Conservation (phyloP, 257 asterid species). For the Solanum dulcamara region DNA sequence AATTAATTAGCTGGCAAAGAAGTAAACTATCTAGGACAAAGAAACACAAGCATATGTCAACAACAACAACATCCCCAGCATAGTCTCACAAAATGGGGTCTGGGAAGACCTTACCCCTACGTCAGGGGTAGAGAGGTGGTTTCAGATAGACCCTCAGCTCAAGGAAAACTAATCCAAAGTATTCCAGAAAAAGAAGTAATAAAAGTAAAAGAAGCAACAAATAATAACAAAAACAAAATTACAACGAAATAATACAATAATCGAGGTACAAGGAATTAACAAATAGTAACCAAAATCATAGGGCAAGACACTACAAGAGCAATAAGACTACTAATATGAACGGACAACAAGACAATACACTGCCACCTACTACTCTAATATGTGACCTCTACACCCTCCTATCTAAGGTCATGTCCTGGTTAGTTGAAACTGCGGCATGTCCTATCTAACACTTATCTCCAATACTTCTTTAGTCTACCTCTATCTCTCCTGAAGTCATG, state of each 20-base stretch:
- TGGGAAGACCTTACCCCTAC: background rate
- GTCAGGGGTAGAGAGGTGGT: background rate
- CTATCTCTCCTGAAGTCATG: background rate
- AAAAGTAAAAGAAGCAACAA: background rate
- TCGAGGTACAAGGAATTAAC: background rate
- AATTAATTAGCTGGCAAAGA: background rate
- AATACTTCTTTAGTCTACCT: background rate
- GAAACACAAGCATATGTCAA: background rate
- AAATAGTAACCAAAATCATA: background rate
- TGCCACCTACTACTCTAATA: background rate
- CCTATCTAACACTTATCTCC: background rate
- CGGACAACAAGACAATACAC: background rate
- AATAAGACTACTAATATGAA: background rate
- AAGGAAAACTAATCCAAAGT: background rate
- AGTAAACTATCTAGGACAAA: background rate
- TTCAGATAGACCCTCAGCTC: background rate
- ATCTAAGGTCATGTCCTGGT: background rate
- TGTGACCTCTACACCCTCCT: background rate
- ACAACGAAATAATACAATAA: background rate
- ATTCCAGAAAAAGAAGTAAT: background rate
- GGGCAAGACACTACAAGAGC: background rate
- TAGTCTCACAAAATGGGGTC: background rate
- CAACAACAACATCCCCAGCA: background rate
- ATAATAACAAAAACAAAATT: background rate
- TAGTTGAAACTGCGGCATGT: background rate